Base-by-base conservation (phyloP, 352 stramenopile genomes). In the Phytophthora aleatoria region DNA sequence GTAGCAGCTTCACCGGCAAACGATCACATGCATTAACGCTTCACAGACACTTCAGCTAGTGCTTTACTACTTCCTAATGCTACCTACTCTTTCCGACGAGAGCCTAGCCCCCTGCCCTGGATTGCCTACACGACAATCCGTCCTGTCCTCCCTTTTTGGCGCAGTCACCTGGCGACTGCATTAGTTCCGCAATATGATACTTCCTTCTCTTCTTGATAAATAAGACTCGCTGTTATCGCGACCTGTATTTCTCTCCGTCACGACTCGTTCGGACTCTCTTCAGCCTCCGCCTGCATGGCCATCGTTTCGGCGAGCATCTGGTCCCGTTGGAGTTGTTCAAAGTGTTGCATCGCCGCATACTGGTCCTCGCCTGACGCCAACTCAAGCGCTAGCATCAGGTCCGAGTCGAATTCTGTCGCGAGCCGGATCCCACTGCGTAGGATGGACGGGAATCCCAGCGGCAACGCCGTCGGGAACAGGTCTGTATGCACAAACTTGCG, bases 341-440 rank as follows among this genome's bases (percentile, higher is more conserved):
- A 89, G 53, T 83, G 69, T 39, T 81, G 77, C 65, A 89, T 72
- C n/a, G 82, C 82, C 11, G 75, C 82, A 58, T 85, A 80, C 56
- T 91, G 82, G 47, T 91, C 82, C 50, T 89, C 75, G 5, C 76
- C 82, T 1, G 79, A 85, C 45, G 79, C 74, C 28, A 90, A 39
- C 50, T 91, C 79, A n/a, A 91, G 57, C 20, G 82, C 82, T 7
- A 91, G 60, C 67, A 88, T 71, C 39, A 89, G 61, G 38, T 91
- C 82, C 20, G 75, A 69, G 45, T 91, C 82, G 26, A 81, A 77
- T 57, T 88, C 72, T 3, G 69, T 82, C 33, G 74, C 61, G 7
- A 85, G 58, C 0, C 61, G 64, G n/a, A 84, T 69, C 2, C 77
- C 67, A 47, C 51, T 63, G 2, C 74, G 67, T 20, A 88, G 26